Evolutionary conservation across 352 stramenopile species (phyloP), one percentile per base, ranked within the genome.

Genomic region (Pythium coloratum): DNA sequence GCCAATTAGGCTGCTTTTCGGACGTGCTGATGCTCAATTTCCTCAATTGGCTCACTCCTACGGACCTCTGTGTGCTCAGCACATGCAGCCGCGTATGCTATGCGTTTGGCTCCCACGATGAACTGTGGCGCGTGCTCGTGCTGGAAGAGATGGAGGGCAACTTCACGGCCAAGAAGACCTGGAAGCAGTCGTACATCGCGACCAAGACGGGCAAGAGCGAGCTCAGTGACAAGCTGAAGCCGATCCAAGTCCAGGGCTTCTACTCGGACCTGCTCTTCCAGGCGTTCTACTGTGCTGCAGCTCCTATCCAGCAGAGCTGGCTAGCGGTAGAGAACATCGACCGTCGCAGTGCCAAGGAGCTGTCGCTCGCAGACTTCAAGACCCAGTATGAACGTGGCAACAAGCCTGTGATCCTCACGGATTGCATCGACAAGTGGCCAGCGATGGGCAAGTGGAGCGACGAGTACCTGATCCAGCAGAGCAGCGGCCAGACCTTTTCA

Each of bases 181-280:
- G 88, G 89, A 88, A 85, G 40, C 63, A 80, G 57, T 84, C 84
- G 64, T 97, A 94, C 34, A 63, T 92, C 10, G 78, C 72, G 40
- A 89, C 82, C 16, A 88, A 81, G 49, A 69, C 62, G 2, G 65
- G 58, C 30, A 77, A 63, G 28, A 61, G 55, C 9, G 62, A 77
- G 9, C 53, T 55, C 34, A 61, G 46, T 1, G 56, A 58, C 26
- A 56, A 55, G 50, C 36, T 62, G 28, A 59, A 42, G 12, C 78
- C 76, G 10, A 76, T 95, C 36, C 64, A 55, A 28, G 76, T 95
- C 12, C 47, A 77, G 18, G 85, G 85, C 9, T 80, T 97, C 58
- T 97, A 95, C 71, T 95, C 84, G n/a, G 89, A 96, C 55, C 55
- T 94, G 58, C 73, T 96, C 20, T 96, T 96, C 73, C 88, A 94